Conservation (phyloP, 1,284 basidiomycete species). For the Cryptococcus jaspeensis region DNA sequence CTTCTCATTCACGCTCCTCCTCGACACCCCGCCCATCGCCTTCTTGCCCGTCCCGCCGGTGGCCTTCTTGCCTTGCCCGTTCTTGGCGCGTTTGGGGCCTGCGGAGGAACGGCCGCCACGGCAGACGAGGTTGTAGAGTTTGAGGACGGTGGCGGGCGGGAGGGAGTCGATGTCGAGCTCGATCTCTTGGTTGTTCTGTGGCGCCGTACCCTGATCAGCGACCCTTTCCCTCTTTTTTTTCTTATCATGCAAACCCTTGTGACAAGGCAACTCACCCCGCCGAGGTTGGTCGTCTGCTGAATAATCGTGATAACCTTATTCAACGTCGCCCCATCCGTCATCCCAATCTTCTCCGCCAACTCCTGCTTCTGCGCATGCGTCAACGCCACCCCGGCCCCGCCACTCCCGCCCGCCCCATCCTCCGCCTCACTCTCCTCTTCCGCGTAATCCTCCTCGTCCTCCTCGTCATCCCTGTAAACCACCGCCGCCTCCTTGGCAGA, state of each 20-base stretch:
- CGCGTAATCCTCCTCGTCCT: constrained; percentile 49
- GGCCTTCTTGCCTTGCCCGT: constrained; percentile 22
- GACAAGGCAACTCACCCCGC: constrained; percentile 77
- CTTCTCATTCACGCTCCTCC: constrained; percentile 63
- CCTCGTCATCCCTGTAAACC: constrained; percentile 51
- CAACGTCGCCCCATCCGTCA: constrained; percentile 71
- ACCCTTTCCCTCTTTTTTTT: too few species aligned
- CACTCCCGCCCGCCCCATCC: constrained; percentile 10
- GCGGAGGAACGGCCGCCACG: constrained; percentile 49
- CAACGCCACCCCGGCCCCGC: constrained; percentile 47
- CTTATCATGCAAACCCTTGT: too few species aligned
- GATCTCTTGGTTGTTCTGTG: constrained; percentile 88
- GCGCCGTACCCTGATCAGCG: background rate
- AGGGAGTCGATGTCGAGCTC: constrained; percentile 92
- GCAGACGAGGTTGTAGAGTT: constrained; percentile 91
- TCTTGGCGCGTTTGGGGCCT: constrained; percentile 15
- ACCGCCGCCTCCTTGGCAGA: constrained; percentile 23
- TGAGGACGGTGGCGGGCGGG: constrained; percentile 76
- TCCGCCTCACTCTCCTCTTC: constrained; percentile 45
- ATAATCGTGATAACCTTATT: constrained; percentile 88
- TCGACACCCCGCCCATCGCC: constrained; percentile 81
- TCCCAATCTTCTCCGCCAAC: constrained; percentile 83
- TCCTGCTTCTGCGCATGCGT: constrained; percentile 96
- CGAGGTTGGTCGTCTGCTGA: constrained; percentile 80
- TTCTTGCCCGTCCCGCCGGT: constrained; percentile 57